A percentile compares a stretch with the other conserved stretches of the same genome.
Evolutionary conservation across 345 rosid species (phyloP).

Genomic region (Euphorbia peplus): DNA sequence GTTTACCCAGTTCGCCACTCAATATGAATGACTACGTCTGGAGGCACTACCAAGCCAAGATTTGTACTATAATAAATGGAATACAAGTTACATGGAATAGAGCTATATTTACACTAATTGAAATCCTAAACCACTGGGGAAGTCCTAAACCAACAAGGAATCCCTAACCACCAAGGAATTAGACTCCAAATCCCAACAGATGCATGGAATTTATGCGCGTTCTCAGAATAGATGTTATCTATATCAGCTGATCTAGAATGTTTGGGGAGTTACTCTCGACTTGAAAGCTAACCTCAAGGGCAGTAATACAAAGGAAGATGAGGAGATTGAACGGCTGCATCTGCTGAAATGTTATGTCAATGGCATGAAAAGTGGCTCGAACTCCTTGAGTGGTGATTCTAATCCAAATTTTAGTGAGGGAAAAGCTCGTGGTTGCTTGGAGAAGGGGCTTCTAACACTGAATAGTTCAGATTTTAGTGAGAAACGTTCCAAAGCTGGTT

Average conservation of each 20-base stretch:
- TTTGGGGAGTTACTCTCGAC: not conserved
- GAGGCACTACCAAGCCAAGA: too few species aligned
- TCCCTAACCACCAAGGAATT: too few species aligned
- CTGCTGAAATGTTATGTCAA: conserved; percentile 42
- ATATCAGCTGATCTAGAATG: not conserved
- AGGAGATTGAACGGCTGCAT: conserved; percentile 66
- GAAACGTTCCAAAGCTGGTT: conserved; percentile 67
- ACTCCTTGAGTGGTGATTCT: conserved; percentile 47
- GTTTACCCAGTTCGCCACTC: too few species aligned
- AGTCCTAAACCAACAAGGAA: too few species aligned
- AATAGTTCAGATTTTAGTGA: conserved; percentile 58
- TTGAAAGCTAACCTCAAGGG: conserved; percentile 47
- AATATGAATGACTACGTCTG: too few species aligned
- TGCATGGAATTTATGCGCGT: too few species aligned
- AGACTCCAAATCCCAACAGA: too few species aligned
- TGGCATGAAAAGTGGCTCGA: conserved; percentile 42
- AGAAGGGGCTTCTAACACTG: conserved; percentile 53
- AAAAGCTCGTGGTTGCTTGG: conserved; percentile 38
- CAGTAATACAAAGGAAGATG: conserved; percentile 64
- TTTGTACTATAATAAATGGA: too few species aligned
- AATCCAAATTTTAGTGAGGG: conserved; percentile 51
- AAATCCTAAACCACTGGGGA: too few species aligned
- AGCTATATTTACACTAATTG: too few species aligned
- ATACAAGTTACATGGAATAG: too few species aligned
- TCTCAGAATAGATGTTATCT: not conserved